Conservation (phyloP, 176 grass and related monocot genomes). For the Aegilops longissima region DNA sequence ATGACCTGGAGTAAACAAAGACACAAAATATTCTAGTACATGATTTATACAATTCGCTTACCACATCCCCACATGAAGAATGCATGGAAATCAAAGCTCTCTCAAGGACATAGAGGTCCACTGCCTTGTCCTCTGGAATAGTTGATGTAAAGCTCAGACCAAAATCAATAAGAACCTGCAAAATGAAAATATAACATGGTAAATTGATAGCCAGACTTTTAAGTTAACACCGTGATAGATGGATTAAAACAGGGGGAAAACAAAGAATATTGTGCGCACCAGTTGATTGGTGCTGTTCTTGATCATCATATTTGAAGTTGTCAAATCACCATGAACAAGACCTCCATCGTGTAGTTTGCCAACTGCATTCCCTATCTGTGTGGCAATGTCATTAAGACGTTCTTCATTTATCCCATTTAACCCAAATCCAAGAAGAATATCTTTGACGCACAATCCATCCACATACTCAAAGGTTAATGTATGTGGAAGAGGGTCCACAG, state of each 20-base stretch:
- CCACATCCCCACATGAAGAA: slow-evolving; percentile 87
- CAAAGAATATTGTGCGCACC: slow-evolving; percentile 35
- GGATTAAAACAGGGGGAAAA: neutral
- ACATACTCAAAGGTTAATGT: slow-evolving; percentile 89
- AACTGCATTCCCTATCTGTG: slow-evolving; percentile 83
- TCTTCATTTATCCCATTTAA: slow-evolving; percentile 68
- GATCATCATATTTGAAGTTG: slow-evolving; percentile 96
- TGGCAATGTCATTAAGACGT: slow-evolving; percentile 60
- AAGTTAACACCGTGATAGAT: slow-evolving; percentile 21
- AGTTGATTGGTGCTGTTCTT: slow-evolving; percentile 62
- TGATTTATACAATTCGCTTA: slow-evolving; percentile 41
- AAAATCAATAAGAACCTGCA: slow-evolving; percentile 95
- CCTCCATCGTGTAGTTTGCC: slow-evolving; percentile 91
- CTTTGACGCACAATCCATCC: slow-evolving; percentile 79
- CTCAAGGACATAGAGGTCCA: slow-evolving; percentile 93
- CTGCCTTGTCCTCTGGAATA: slow-evolving; percentile 91
- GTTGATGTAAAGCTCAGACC: slow-evolving; percentile 91
- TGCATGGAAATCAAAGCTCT: slow-evolving; percentile 97
- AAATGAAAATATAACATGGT: slow-evolving; percentile 6
- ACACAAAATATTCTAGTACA: neutral
- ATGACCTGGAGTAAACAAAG: neutral
- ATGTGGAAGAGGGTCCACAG: slow-evolving; percentile 67
- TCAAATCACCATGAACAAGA: slow-evolving; percentile 91
- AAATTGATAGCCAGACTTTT: neutral
- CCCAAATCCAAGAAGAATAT: slow-evolving; percentile 85